Conservation (phyloP, 768 basidiomycete species). For the Kwoniella botswanensis region DNA sequence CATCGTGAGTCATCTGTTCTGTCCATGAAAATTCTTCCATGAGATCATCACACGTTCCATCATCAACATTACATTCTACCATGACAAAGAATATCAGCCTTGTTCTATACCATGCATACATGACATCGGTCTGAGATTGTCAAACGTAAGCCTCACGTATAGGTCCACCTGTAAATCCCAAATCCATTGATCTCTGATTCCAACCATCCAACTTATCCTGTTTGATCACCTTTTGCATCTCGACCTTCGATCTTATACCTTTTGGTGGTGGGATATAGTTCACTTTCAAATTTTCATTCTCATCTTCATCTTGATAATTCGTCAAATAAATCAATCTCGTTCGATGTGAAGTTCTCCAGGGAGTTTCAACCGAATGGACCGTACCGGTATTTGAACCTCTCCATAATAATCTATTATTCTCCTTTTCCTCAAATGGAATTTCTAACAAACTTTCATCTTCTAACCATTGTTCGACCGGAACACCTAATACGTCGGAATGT, state of each 20-base stretch:
- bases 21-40: conserved; percentile 42
- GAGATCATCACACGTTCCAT: conserved; percentile 54
- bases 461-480: conserved; percentile 36
- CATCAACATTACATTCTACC: conserved; percentile 37
- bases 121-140: no score
- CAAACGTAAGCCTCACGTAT: conserved; percentile 18
- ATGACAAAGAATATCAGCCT: background rate
- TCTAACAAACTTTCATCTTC: conserved; percentile 20
- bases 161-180: conserved; percentile 26
- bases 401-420: conserved; percentile 47
- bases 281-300: background rate
- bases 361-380: conserved; percentile 27
- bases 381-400: conserved; percentile 54
- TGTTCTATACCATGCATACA: no score
- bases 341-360: conserved; percentile 52
- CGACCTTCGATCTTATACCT: background rate
- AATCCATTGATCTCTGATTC: conserved; percentile 23
- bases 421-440: conserved; percentile 49
- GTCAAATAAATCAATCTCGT: conserved; percentile 45
- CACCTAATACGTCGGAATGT: conserved; percentile 35
- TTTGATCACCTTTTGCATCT: conserved; percentile 2
- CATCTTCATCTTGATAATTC: conserved; percentile 12
- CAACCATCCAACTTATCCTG: background rate
- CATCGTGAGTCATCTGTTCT: conserved; percentile 35
- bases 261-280: conserved; percentile 9